Evolutionary conservation across 768 basidiomycete genomes (phyloP).

Genomic region (Boletus pseudo-olivaceus): DNA sequence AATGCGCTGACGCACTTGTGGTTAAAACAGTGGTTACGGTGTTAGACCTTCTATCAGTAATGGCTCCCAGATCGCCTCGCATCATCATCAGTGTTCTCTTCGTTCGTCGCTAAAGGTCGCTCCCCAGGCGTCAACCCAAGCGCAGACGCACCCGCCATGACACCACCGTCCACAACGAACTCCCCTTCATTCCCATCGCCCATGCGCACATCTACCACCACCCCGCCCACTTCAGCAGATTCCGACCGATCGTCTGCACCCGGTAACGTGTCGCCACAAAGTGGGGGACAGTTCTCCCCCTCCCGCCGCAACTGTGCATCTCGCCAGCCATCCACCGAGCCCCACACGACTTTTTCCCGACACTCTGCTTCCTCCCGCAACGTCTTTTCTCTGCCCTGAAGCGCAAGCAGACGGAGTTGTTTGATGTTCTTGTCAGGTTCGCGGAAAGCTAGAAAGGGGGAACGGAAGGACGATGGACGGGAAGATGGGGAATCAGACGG

Average conservation of each 20-base stretch:
- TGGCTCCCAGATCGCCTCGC: neutral
- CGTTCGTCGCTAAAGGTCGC: neutral
- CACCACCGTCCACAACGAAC: neutral
- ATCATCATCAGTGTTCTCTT: neutral
- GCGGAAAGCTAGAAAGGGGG: slow-evolving; percentile 31
- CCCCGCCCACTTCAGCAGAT: neutral
- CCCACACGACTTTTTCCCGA: slow-evolving; percentile 45
- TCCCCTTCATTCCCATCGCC: neutral
- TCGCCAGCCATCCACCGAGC: slow-evolving; percentile 7
- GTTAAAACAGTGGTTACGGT: too few relatives aligned
- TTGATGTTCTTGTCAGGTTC: slow-evolving; percentile 34
- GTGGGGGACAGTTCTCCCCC: neutral
- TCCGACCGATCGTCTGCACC: neutral
- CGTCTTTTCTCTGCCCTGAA: slow-evolving; percentile 42
- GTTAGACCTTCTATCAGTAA: too few relatives aligned
- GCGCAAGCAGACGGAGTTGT: slow-evolving; percentile 44
- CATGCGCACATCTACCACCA: neutral
- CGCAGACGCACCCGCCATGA: neutral
- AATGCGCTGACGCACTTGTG: too few relatives aligned
- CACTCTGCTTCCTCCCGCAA: slow-evolving; percentile 39
- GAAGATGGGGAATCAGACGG: neutral
- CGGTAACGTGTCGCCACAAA: slow-evolving; percentile 9
- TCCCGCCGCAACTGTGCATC: neutral
- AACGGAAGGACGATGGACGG: slow-evolving; percentile 7
- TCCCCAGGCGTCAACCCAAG: neutral